A percentile compares a stretch with the other conserved stretches of the same genome.
These are phyloP conservation scores for Fusarium sp. DNA, from an alignment of 2,329 filamentous ascomycete species.

Conservation along the genomic window DNA sequence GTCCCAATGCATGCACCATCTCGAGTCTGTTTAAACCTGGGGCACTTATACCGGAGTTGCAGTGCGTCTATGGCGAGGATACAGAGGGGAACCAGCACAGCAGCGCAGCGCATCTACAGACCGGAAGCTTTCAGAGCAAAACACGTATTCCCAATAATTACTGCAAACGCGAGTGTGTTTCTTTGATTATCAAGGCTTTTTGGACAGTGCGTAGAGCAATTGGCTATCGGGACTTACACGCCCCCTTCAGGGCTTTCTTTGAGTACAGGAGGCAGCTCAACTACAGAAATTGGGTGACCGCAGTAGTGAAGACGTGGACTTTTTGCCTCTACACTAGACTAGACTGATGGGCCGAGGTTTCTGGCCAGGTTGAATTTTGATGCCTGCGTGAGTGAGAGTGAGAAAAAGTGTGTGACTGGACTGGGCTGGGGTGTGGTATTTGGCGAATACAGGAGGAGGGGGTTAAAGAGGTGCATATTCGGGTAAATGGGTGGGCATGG, in stretches of 20 bases:
- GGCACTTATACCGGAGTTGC: conserved; percentile 9
- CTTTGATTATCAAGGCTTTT: conserved; percentile 3
- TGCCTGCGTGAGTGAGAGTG: too few species aligned
- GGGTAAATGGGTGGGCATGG: background rate
- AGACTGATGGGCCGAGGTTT: too few species aligned
- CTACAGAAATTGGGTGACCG: conserved; percentile 2
- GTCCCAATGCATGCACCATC: conserved; percentile 10
- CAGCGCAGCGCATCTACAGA: conserved; percentile 5
- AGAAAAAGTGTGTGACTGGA: background rate
- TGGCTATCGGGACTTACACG: conserved; percentile 26
- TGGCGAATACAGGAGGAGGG: background rate
- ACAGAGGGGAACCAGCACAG: conserved; percentile 32
- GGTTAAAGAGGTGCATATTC: background rate
- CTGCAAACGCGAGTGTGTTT: conserved; percentile 10
- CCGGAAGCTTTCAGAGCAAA: conserved; percentile 12
- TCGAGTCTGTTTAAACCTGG: conserved; percentile 1
- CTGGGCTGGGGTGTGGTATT: too few species aligned
- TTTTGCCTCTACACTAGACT: conserved; percentile 22
- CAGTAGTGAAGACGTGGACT: conserved; percentile 22
- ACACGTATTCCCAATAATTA: conserved; percentile 37
- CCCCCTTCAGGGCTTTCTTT: conserved; percentile 10
- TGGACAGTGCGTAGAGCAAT: conserved; percentile 27
- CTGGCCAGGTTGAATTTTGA: too few species aligned
- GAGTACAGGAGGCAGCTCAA: too few species aligned
- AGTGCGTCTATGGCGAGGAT: conserved; percentile 31